A percentile compares a stretch with the other conserved stretches of the same genome.
Conservation (phyloP, 805 yeast genomes). For the Hanseniaspora clermontiae region DNA sequence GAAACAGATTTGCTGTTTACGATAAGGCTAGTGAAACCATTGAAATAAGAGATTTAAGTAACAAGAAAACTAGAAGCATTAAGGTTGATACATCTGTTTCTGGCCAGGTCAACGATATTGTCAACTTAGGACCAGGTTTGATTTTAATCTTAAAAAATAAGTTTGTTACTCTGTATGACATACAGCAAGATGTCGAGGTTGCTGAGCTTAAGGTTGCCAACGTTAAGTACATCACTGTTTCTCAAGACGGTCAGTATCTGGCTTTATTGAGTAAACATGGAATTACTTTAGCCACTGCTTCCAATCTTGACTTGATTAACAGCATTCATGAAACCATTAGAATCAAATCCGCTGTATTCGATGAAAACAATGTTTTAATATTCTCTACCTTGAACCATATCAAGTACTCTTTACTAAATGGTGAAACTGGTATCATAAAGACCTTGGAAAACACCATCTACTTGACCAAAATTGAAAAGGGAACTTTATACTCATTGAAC, state of each 20-base stretch:
- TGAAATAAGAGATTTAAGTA: slow-evolving; percentile 71
- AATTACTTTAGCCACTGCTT: slow-evolving; percentile 64
- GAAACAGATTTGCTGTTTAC: slow-evolving; percentile 85
- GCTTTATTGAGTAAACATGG: slow-evolving; percentile 88
- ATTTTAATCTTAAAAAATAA: slow-evolving; percentile 61
- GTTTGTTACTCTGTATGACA: slow-evolving; percentile 72
- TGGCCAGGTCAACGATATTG: slow-evolving; percentile 54
- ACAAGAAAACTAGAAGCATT: slow-evolving; percentile 69
- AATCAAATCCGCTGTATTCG: slow-evolving; percentile 96
- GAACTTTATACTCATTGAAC: slow-evolving; percentile 64
- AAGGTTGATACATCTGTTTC: slow-evolving; percentile 37
- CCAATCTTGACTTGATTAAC: slow-evolving; percentile 61
- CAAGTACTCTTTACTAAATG: slow-evolving; percentile 83
- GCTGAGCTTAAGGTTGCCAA: slow-evolving; percentile 57
- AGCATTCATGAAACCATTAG: slow-evolving; percentile 93
- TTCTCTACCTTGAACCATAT: slow-evolving; percentile 93
- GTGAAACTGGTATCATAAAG: slow-evolving; percentile 88
- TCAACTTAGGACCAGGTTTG: slow-evolving; percentile 70
- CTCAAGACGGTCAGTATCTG: slow-evolving; percentile 70
- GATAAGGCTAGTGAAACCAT: slow-evolving; percentile 50
- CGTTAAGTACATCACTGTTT: slow-evolving; percentile 83
- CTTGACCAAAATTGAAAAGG: slow-evolving; percentile 57
- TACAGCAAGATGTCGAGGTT: slow-evolving; percentile 76
- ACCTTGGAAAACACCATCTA: slow-evolving; percentile 83
- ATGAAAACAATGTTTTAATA: slow-evolving; percentile 78